Conservation (phyloP, 2,329 filamentous ascomycete species). For the Thielaviopsis populi region DNA sequence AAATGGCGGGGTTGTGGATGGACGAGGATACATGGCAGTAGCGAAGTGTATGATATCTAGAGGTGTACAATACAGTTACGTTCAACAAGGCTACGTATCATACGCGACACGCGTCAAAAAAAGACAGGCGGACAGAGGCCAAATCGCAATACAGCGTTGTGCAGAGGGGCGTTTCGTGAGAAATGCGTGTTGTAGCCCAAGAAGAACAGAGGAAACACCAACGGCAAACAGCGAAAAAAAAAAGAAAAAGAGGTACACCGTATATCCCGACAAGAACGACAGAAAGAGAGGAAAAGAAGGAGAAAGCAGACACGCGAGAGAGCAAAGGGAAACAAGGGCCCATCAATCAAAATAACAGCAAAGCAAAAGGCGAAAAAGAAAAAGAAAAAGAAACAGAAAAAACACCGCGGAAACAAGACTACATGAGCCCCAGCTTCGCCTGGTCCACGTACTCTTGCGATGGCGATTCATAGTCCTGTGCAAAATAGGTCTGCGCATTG, state of each 20-base stretch:
- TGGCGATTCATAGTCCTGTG: constrained; percentile 58
- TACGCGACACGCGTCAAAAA: neutral
- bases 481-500: constrained; percentile 63
- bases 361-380: neutral
- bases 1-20: constrained; percentile 7
- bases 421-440: constrained; percentile 27
- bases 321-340: neutral
- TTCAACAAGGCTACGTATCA: neutral
- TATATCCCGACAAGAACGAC: neutral
- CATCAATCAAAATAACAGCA: neutral
- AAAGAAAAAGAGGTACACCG: constrained; percentile 3
- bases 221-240: constrained; percentile 3
- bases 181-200: neutral
- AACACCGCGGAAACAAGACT: neutral
- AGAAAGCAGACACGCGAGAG: neutral
- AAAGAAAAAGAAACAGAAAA: neutral
- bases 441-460: constrained; percentile 57
- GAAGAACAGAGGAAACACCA: neutral
- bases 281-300: neutral
- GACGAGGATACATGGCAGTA: constrained; percentile 2
- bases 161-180: neutral
- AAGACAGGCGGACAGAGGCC: neutral
- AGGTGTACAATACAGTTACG: constrained; percentile 9
- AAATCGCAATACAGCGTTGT: neutral
- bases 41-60: constrained; percentile 22